Conservation (phyloP, 2,329 filamentous ascomycete genomes). For the Monosporascus sp. region DNA sequence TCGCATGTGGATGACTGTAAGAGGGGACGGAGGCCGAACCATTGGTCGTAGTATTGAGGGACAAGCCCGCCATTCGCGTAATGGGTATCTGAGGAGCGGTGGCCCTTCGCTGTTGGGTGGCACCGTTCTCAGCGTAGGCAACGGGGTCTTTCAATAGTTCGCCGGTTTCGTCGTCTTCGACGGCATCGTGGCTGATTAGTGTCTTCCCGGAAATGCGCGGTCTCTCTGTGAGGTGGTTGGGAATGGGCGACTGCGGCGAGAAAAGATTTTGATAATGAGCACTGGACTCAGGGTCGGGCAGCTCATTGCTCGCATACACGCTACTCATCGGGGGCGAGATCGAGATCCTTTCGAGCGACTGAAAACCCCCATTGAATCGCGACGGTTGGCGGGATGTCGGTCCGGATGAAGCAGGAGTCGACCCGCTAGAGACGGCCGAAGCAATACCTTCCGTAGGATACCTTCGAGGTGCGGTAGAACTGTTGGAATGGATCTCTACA, state of each 20-base stretch:
- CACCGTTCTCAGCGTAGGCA: slow-evolving; percentile 67
- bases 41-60: slow-evolving; percentile 61
- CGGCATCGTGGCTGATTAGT: slow-evolving; percentile 64
- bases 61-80: slow-evolving; percentile 62
- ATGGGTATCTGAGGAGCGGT: slow-evolving; percentile 70
- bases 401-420: slow-evolving; percentile 39
- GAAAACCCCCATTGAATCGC: slow-evolving; percentile 58
- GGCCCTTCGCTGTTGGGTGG: slow-evolving; percentile 54
- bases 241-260: slow-evolving; percentile 68
- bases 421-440: slow-evolving; percentile 35
- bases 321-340: slow-evolving; percentile 56
- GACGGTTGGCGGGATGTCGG: slow-evolving; percentile 47
- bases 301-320: slow-evolving; percentile 49
- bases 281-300: slow-evolving; percentile 51
- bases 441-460: slow-evolving; percentile 44
- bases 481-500: slow-evolving; percentile 51
- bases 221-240: slow-evolving; percentile 60
- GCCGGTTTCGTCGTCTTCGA: slow-evolving; percentile 65
- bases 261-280: slow-evolving; percentile 59
- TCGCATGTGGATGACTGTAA: slow-evolving; percentile 33
- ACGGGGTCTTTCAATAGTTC: slow-evolving; percentile 68
- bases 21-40: slow-evolving; percentile 49
- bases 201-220: slow-evolving; percentile 61
- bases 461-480: slow-evolving; percentile 35
- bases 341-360: slow-evolving; percentile 55